Evolutionary conservation across 805 yeast species (phyloP).

Genomic region (Clavispora carvajalis): DNA sequence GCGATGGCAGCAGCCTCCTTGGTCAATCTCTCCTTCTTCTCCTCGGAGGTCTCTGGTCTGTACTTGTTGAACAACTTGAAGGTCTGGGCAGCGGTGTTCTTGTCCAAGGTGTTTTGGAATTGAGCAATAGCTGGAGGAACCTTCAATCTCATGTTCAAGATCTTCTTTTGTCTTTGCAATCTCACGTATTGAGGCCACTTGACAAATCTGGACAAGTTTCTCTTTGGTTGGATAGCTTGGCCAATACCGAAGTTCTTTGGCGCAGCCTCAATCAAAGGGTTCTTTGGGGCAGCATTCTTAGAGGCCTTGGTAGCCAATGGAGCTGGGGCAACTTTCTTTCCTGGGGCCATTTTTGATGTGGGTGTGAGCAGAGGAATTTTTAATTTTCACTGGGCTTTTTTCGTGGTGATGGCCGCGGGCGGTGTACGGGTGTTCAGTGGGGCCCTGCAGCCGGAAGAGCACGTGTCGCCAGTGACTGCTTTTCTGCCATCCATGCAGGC

Average conservation of each 20-base stretch:
- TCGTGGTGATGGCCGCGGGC: not conserved
- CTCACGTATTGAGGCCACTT: slow-evolving; percentile 99
- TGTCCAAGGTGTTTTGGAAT: slow-evolving; percentile 93
- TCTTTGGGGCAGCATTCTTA: slow-evolving; percentile 6
- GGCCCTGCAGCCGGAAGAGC: too few species aligned
- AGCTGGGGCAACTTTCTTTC: slow-evolving; percentile 94
- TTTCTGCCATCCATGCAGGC: too few species aligned
- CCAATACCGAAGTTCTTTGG: slow-evolving; percentile 97
- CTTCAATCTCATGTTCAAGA: slow-evolving; percentile 90
- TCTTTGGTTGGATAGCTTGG: slow-evolving; percentile 91
- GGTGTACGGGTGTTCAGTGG: slow-evolving; percentile 14
- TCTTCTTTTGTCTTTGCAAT: slow-evolving; percentile 98
- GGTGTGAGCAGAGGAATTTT: slow-evolving; percentile 3
- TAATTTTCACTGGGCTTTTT: slow-evolving; percentile 3
- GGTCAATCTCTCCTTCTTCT: slow-evolving; percentile 98
- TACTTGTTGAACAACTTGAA: slow-evolving; percentile 98
- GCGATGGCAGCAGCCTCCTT: slow-evolving; percentile 99
- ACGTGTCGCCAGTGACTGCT: slow-evolving; percentile 10
- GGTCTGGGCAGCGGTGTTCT: slow-evolving; percentile 96
- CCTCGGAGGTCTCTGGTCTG: slow-evolving; percentile 96
- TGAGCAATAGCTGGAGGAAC: slow-evolving; percentile 99
- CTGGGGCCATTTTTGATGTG: slow-evolving; percentile 34
- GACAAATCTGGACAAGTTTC: slow-evolving; percentile 94
- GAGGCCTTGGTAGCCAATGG: slow-evolving; percentile 79
- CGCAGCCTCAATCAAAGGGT: slow-evolving; percentile 60